Percentiles rank a stretch among this genome's conserved stretches.
Evolutionary conservation across 2,329 filamentous ascomycete species (phyloP).

Genomic region (Pyrenophora seminiperda): DNA sequence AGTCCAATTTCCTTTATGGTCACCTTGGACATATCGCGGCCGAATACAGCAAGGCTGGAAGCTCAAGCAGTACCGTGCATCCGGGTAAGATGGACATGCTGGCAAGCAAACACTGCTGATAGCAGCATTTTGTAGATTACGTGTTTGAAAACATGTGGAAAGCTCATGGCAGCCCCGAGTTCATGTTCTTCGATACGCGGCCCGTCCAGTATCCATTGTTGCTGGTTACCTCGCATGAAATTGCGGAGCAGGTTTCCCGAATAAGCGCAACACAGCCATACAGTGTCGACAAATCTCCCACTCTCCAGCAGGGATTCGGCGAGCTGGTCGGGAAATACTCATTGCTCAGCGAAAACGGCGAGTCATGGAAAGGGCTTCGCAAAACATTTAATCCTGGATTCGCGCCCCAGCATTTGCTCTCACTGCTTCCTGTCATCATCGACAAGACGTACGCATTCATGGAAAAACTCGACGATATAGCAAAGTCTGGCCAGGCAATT

Average conservation of each 20-base stretch:
- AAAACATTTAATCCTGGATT: slow-evolving; percentile 48
- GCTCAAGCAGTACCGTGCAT: slow-evolving; percentile 34
- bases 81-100: slow-evolving; percentile 25
- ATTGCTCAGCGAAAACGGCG: slow-evolving; percentile 34
- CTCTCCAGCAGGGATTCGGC: slow-evolving; percentile 25
- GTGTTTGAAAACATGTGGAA: slow-evolving; percentile 38
- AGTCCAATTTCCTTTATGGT: slow-evolving; percentile 34
- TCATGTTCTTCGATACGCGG: slow-evolving; percentile 40
- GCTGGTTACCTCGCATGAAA: slow-evolving; percentile 37
- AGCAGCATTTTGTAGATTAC: slow-evolving; percentile 35
- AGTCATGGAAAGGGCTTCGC: slow-evolving; percentile 44
- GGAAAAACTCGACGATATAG: slow-evolving; percentile 36
- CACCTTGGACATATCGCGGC: slow-evolving; percentile 35
- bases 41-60: slow-evolving; percentile 33
- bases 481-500: slow-evolving; percentile 28
- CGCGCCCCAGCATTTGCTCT: slow-evolving; percentile 43
- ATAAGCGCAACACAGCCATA: slow-evolving; percentile 37
- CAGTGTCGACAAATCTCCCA: slow-evolving; percentile 44
- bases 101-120: neutral
- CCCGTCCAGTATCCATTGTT: slow-evolving; percentile 34
- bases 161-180: slow-evolving; percentile 32
- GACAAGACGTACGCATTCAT: slow-evolving; percentile 45
- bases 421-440: slow-evolving; percentile 42
- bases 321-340: slow-evolving; percentile 37
- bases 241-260: slow-evolving; percentile 44